A percentile compares a stretch with the other conserved stretches of the same genome.
These are phyloP conservation scores for Phytophthora sp. DNA, from an alignment of 352 stramenopile species.

Conservation along the genomic window DNA sequence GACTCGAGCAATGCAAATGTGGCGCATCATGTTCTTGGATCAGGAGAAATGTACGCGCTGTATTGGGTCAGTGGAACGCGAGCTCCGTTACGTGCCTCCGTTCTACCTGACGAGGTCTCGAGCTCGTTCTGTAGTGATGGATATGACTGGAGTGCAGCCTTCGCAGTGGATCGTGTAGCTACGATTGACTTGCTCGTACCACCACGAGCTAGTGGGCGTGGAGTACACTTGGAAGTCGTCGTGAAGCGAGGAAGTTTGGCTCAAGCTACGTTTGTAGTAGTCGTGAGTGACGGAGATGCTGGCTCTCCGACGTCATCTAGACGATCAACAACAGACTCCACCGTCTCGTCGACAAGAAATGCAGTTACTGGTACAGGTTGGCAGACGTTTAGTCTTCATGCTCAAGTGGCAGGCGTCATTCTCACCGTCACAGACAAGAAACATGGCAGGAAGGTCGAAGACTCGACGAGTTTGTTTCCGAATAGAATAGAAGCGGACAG, in stretches of 20 bases:
- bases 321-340: slow-evolving; percentile 28
- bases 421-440: slow-evolving; percentile 78
- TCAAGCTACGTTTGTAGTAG: slow-evolving; percentile 72
- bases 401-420: slow-evolving; percentile 71
- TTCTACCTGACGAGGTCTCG: slow-evolving; percentile 46
- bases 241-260: slow-evolving; percentile 82
- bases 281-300: slow-evolving; percentile 52
- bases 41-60: slow-evolving; percentile 77
- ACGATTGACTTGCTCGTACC: slow-evolving; percentile 61
- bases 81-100: slow-evolving; percentile 57
- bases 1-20: slow-evolving; percentile 45
- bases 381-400: slow-evolving; percentile 71
- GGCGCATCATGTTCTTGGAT: slow-evolving; percentile 74
- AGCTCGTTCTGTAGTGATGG: slow-evolving; percentile 38
- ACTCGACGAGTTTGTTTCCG: slow-evolving; percentile 32
- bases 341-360: slow-evolving; percentile 23
- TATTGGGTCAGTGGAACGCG: slow-evolving; percentile 76
- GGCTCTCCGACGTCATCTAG: slow-evolving; percentile 26
- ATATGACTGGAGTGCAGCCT: slow-evolving; percentile 71
- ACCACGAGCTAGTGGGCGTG: slow-evolving; percentile 37
- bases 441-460: slow-evolving; percentile 10
- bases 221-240: slow-evolving; percentile 50
- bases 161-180: slow-evolving; percentile 57
- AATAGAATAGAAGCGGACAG: slow-evolving; percentile 25
- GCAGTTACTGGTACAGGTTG: slow-evolving; percentile 29